Percentiles rank a stretch among this genome's conserved stretches.
These are phyloP conservation scores for Bothriochloa decipiens DNA, from an alignment of 176 grass and related monocot species.

Conservation along the genomic window DNA sequence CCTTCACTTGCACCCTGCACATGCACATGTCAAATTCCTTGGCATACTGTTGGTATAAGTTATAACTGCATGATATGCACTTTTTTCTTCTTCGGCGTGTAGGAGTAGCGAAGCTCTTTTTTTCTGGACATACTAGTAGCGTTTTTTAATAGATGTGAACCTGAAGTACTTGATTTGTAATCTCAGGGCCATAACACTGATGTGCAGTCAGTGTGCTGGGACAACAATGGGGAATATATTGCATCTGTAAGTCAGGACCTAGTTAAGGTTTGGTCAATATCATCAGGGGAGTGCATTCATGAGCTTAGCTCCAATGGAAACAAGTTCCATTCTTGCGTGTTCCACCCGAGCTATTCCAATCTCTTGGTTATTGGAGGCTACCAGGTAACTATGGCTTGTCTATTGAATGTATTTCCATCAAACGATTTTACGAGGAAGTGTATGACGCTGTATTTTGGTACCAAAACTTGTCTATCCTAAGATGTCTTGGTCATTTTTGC, in stretches of 20 bases:
- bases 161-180: constrained; percentile 41
- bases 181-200: constrained; percentile 74
- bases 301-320: constrained; percentile 92
- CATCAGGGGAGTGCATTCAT: constrained; percentile 84
- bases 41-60: background rate
- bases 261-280: constrained; percentile 93
- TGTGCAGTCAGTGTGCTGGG: constrained; percentile 97
- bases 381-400: constrained; percentile 59
- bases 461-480: background rate
- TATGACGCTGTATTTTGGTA: background rate
- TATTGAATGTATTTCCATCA: background rate
- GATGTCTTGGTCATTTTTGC: background rate
- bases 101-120: background rate
- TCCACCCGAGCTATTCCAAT: constrained; percentile 82
- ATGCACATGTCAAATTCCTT: background rate
- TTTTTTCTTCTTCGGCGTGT: background rate
- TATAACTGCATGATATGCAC: background rate
- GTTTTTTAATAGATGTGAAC: constrained; percentile 4
- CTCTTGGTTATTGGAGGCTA: constrained; percentile 93
- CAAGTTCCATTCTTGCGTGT: constrained; percentile 97
- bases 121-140: background rate
- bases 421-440: background rate
- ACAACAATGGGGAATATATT: constrained; percentile 77
- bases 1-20: background rate
- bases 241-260: constrained; percentile 95